phyloP scores from a whole-genome alignment of 305 asterid species.

The Petunia hybrid region DNA sequence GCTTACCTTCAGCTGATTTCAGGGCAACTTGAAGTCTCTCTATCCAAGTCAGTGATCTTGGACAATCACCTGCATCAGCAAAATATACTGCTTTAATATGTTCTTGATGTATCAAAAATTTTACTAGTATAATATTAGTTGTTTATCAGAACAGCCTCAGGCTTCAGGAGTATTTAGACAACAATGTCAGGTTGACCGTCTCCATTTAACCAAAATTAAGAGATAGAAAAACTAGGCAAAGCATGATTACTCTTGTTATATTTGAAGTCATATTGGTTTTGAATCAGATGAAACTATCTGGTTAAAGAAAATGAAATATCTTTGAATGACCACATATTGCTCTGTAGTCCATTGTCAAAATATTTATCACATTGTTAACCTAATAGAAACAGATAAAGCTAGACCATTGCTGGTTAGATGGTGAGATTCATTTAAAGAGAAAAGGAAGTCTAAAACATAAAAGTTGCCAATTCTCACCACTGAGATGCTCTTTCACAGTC shows the following conservation, averaged over 20 bases:
- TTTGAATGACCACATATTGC: constrained; percentile 14
- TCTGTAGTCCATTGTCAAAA: constrained; percentile 3
- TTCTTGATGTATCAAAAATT: neutral
- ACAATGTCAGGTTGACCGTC: neutral
- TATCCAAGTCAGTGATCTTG: constrained; percentile 33
- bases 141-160: neutral
- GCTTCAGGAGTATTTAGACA: neutral
- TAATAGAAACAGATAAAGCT: neutral
- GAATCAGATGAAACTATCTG: neutral
- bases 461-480: constrained; percentile 31
- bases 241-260: neutral
- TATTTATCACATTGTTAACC: neutral
- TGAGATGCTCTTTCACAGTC: constrained; percentile 38
- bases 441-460: neutral
- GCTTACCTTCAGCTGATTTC: constrained; percentile 52
- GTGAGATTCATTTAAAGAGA: neutral
- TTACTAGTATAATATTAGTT: neutral
- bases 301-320: neutral
- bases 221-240: neutral
- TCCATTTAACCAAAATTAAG: neutral
- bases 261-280: neutral
- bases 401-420: neutral
- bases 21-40: constrained; percentile 34
- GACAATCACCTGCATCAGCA: constrained; percentile 22
- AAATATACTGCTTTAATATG: neutral